phyloP scores from a whole-genome alignment of 495 filamentous ascomycete species.

The Aspergillus avenaceus region DNA sequence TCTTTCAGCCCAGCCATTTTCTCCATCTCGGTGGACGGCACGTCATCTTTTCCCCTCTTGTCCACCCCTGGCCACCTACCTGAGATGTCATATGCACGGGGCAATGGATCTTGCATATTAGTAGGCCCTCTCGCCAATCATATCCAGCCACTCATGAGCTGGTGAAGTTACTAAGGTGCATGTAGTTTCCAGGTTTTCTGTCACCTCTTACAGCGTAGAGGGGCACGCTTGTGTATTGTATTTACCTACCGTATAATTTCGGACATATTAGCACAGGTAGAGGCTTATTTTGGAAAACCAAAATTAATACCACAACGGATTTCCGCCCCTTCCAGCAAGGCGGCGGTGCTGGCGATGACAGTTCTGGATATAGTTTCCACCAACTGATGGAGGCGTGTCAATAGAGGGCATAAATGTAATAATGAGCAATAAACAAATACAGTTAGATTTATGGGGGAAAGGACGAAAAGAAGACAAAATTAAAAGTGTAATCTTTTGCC shows the following conservation, averaged over 20 bases:
- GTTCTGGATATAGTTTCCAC: no score
- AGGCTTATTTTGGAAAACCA: not conserved
- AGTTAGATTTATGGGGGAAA: not conserved
- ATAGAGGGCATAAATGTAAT: not conserved
- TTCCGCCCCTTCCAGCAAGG: not conserved
- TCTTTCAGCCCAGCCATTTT: not conserved
- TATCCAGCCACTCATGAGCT: slow-evolving; percentile 1
- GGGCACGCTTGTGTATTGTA: not conserved
- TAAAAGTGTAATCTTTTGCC: no score
- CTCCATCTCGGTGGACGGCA: slow-evolving; percentile 8
- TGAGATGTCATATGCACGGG: slow-evolving; percentile 27
- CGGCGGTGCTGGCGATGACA: not conserved
- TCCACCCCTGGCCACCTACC: slow-evolving; percentile 9
- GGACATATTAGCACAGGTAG: not conserved
- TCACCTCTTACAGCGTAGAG: not conserved
- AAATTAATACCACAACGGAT: not conserved
- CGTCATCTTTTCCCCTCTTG: slow-evolving; percentile 6
- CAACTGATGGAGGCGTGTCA: not conserved
- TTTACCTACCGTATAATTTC: not conserved
- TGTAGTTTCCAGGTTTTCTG: slow-evolving; percentile 1
- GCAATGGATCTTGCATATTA: slow-evolving; percentile 19
- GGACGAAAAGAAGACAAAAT: not conserved
- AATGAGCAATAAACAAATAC: not conserved
- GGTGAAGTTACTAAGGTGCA: not conserved
- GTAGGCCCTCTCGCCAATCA: slow-evolving; percentile 11